Evolutionary conservation across 2,329 filamentous ascomycete species (phyloP), one percentile per base, ranked within the genome.

Genomic region (Fusarium pseudonygamai): DNA sequence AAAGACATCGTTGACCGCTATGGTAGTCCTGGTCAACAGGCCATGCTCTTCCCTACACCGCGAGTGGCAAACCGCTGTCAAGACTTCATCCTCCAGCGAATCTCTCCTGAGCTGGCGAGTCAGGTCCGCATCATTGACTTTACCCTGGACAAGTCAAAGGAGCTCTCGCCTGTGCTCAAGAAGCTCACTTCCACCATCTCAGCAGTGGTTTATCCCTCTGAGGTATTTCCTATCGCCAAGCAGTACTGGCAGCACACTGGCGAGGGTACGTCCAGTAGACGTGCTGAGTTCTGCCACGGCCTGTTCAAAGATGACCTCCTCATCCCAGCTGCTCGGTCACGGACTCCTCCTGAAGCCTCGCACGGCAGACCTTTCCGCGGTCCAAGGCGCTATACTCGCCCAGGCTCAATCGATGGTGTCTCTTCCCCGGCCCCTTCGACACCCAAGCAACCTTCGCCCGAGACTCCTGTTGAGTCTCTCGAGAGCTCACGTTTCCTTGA

Each of bases 201-300:
- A 3, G 91, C 91, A 30, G 91, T 97, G 7, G 80, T 98, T 46
- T 94, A 92, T 76, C 89, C 91, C 1, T 85, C 88, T 50, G 88
- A 91, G 18, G 83, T 90, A 24, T 95, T 92, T 76, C 83, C 89
- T 9, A 82, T 93, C 67, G 93, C 94, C n/a, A 98, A 98, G 82
- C 90, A 95, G 78, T 98, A 97, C 78, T 99, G 96, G 96, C 96
- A 98, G 81, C 96, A 99, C 81, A 93, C 93, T 2, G 96, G 96
- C 26, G 95, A 97, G 70, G 96, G 96, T 22, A 87, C 97, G 20
- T 98, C 95, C 2, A 98, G 95, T 80, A 91, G 96, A 56, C 90
- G 95, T 45, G 95, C 94, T 39, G 96, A 98, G 80, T 98, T 97
- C 81, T 97, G 93, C 79, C 90, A 95, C 68, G 86, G 88, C 46